Percentiles rank a stretch among this genome's conserved stretches.
Evolutionary conservation across 1,284 basidiomycete species (phyloP).

Genomic region (Golubevia pallescens): DNA sequence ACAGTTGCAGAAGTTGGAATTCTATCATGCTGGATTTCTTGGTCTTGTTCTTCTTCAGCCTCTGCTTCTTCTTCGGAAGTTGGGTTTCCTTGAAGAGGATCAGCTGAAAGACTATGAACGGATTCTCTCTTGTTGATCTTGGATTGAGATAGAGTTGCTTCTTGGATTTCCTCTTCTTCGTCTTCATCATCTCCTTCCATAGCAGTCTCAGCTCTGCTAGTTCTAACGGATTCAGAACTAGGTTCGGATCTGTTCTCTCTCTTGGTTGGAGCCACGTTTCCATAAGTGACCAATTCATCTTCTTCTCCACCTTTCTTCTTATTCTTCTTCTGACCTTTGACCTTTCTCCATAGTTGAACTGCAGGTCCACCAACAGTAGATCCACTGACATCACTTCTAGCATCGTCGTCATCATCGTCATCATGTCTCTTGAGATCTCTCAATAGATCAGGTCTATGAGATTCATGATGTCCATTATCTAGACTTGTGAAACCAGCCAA

Average conservation of each 20-base stretch:
- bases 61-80: constrained; percentile 8
- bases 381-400: constrained; percentile 27
- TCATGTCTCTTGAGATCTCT: constrained; percentile 2
- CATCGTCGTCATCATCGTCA: constrained; percentile 16
- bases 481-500: constrained; percentile 12
- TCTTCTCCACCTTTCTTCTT: constrained; percentile 13
- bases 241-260: too few species aligned
- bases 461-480: constrained; percentile 6
- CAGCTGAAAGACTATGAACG: background rate
- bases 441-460: constrained; percentile 36
- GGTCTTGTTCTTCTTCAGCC: background rate
- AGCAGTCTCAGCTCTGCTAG: too few species aligned
- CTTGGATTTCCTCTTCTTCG: background rate
- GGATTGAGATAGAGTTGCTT: background rate
- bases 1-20: constrained; percentile 7
- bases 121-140: constrained; percentile 11
- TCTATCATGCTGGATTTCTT: background rate
- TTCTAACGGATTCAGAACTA: too few species aligned
- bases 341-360: constrained; percentile 33
- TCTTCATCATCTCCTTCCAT: background rate
- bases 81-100: constrained; percentile 25
- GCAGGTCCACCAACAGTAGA: constrained; percentile 39
- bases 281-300: too few species aligned
- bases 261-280: too few species aligned
- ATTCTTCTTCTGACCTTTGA: constrained; percentile 17